Conservation (phyloP, 805 yeast species). For the Blastobotrys terrestris region DNA sequence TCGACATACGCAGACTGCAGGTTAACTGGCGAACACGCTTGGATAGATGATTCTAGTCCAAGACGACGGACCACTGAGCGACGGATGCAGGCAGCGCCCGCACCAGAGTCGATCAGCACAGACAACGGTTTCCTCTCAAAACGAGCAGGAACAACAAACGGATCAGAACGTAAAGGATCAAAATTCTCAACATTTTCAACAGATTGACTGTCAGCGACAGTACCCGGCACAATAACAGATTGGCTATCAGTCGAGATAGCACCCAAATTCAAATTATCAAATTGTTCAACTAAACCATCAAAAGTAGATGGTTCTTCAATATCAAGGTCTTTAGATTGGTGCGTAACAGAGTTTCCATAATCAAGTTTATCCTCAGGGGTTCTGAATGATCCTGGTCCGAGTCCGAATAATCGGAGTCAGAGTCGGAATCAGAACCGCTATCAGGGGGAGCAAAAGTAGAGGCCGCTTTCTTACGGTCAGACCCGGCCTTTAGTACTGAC, state of each 20-base stretch:
- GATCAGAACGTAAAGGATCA: background rate
- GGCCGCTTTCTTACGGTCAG: background rate
- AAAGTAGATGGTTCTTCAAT: background rate
- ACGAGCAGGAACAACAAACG: background rate
- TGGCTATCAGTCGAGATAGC: background rate
- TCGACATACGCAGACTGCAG: background rate
- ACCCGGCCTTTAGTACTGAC: background rate
- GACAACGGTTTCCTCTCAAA: background rate
- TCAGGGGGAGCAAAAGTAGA: background rate
- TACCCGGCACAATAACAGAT: background rate
- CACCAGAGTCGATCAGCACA: background rate
- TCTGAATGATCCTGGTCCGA: too few relatives aligned
- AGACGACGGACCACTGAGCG: background rate
- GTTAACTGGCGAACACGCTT: background rate
- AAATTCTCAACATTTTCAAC: too few relatives aligned
- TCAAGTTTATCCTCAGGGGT: too few relatives aligned
- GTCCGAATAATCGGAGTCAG: background rate
- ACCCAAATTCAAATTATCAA: background rate
- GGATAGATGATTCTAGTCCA: background rate
- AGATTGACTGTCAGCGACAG: too few relatives aligned
- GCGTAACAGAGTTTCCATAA: background rate
- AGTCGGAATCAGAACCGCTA: background rate
- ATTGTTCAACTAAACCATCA: background rate
- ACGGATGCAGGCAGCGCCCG: background rate
- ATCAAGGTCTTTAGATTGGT: background rate